Percentiles rank a stretch among this genome's conserved stretches.
Evolutionary conservation across 257 asterid genomes (phyloP).

Genomic region (Parsonsia alboflavescens): DNA sequence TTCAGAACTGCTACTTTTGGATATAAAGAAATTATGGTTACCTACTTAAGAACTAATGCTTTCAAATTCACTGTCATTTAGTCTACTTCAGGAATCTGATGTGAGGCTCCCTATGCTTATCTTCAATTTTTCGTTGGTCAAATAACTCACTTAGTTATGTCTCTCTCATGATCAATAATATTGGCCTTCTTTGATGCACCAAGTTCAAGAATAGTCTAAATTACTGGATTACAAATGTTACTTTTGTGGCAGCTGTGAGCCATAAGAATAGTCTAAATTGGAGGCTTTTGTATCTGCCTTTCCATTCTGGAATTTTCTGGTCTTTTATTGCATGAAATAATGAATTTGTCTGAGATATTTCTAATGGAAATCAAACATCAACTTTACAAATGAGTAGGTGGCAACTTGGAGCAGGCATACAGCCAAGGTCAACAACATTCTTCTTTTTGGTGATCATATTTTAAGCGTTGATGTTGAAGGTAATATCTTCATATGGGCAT

Average conservation of each 20-base stretch:
- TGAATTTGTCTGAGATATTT: not conserved
- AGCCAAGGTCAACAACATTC: slow-evolving; percentile 68
- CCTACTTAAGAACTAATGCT: not conserved
- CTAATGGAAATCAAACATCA: not conserved
- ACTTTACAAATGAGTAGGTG: slow-evolving; percentile 45
- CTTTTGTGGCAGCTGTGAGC: not conserved
- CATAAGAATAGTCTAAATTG: not conserved
- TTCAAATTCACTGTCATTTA: not conserved
- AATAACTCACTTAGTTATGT: not conserved
- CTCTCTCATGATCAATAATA: not conserved
- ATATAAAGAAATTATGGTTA: not conserved
- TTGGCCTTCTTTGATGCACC: not conserved
- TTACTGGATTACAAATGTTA: not conserved
- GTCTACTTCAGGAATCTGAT: not conserved
- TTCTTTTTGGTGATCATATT: slow-evolving; percentile 69
- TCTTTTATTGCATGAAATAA: not conserved
- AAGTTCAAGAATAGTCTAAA: not conserved
- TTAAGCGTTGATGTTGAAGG: slow-evolving; percentile 76
- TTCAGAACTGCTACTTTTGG: not conserved
- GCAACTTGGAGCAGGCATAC: slow-evolving; percentile 76
- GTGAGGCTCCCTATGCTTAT: not conserved
- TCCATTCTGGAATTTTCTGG: not conserved
- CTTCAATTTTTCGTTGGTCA: not conserved
- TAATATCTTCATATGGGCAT: slow-evolving; percentile 76
- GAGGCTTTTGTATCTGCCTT: not conserved